Conservation (phyloP, 2,329 filamentous ascomycete species). For the Rugonectria rugulosa region DNA sequence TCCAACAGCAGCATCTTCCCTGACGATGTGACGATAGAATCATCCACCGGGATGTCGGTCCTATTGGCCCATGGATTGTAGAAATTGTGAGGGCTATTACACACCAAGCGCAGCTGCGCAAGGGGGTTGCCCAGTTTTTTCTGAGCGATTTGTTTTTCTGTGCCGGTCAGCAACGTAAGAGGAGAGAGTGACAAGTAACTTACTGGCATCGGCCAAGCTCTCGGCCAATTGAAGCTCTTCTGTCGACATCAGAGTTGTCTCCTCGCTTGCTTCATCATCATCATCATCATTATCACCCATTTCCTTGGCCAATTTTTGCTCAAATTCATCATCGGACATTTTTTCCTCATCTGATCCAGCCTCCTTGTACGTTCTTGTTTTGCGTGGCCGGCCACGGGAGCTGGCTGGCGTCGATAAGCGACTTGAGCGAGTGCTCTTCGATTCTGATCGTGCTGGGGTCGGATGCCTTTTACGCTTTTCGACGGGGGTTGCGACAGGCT, state of each 20-base stretch:
- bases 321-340: constrained; percentile 85
- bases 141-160: constrained; percentile 81
- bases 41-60: constrained; percentile 70
- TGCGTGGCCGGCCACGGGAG: constrained; percentile 59
- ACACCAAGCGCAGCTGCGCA: constrained; percentile 89
- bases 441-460: constrained; percentile 44
- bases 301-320: constrained; percentile 75
- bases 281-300: constrained; percentile 53
- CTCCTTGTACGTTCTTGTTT: constrained; percentile 57
- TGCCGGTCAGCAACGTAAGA: constrained; percentile 31
- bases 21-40: constrained; percentile 83
- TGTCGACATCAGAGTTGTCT: constrained; percentile 48
- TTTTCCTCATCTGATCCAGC: constrained; percentile 66
- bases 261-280: constrained; percentile 36
- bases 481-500: constrained; percentile 27
- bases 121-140: constrained; percentile 95
- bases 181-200: constrained; percentile 40
- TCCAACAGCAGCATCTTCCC: constrained; percentile 97
- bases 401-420: constrained; percentile 76
- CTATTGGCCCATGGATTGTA: constrained; percentile 85
- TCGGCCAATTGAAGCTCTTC: constrained; percentile 72
- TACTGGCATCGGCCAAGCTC: constrained; percentile 79
- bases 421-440: constrained; percentile 79
- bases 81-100: constrained; percentile 95
- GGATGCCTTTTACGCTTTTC: constrained; percentile 46